These are phyloP conservation scores for Prunus armeniaca DNA, from an alignment of 306 rosid species.

Conservation along the genomic window DNA sequence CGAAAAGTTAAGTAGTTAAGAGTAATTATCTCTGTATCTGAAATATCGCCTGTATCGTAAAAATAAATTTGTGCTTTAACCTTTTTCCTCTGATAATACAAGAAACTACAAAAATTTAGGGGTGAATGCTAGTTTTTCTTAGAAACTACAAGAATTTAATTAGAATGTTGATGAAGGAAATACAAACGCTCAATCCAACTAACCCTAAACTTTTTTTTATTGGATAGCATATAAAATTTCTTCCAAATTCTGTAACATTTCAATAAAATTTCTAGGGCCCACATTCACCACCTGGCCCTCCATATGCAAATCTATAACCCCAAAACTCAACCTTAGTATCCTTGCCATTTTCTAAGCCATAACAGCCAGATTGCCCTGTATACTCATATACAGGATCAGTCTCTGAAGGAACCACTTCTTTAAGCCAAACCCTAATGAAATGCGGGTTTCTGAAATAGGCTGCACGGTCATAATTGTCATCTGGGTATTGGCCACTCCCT, in stretches of 20 bases:
- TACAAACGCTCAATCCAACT: no score
- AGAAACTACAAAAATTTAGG: no score
- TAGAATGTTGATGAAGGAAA: no score
- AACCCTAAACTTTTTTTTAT: no score
- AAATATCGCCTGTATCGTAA: no score
- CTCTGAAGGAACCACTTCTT: not conserved
- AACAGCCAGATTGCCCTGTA: constrained; percentile 1
- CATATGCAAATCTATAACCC: constrained; percentile 13
- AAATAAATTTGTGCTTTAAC: no score
- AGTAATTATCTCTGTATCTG: no score
- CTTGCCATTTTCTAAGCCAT: not conserved
- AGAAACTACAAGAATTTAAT: no score
- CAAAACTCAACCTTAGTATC: not conserved
- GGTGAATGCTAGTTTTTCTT: no score
- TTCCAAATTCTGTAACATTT: not conserved
- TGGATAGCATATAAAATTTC: not conserved
- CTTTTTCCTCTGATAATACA: no score
- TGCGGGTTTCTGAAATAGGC: not conserved
- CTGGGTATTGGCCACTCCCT: constrained; percentile 15
- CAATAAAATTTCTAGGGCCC: not conserved
- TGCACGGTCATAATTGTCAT: not conserved
- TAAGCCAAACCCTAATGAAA: not conserved
- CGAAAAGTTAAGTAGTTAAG: no score
- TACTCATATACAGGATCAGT: not conserved
- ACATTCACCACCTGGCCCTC: constrained; percentile 20